Base-by-base conservation (phyloP, 345 rosid genomes). In the Murraya paniculata region DNA sequence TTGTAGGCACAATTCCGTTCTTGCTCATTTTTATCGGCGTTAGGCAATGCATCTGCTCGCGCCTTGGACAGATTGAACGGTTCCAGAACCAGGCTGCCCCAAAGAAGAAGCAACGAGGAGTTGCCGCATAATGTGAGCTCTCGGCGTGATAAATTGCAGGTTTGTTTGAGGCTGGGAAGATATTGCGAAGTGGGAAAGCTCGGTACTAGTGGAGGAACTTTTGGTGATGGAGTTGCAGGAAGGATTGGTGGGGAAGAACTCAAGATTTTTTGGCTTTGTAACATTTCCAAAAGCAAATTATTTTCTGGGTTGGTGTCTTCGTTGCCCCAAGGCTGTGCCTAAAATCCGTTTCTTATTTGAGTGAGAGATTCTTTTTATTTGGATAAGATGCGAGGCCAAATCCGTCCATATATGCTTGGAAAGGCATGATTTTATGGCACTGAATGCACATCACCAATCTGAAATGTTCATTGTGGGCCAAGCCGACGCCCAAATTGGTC, bases 41-140 rank as follows among this genome's bases (percentile, higher is more conserved):
- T 81, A 38, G 67, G 48, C 9, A 61, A 48, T 73, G 87, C 85
- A 65, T 89, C 89, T 11, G 90, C 94, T 73, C 36, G 69, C 35
- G 85, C 86, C 74, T 81, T 85, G 27, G 87, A 85, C 18, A 72
- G 38, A 57, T 77, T 77, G 79, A 86, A 80, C 59, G 85, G 90
- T 38, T 85, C 86, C 18, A 87, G 74, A n/a, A 77, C 62, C n/a
- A 84, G 89, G 25, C 92, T 76, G 35, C 85, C 81, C 27, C 89
- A 35, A 58, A 90, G 80, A n/a, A 95, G 90, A 66, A 95, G 91
- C 84, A 93, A 71, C 0, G 97, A 90, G 19, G 95, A 88, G 68
- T 88, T 86, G 65, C 82, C 68, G 4, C 77, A 79, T 19, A 87
- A 45, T 7, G 88, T 77, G 27, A 93, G 87, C 68, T 86, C 81